Percentiles rank a stretch among this genome's conserved stretches.
These are phyloP conservation scores for Stachybotrys elegans DNA, from an alignment of 2,329 filamentous ascomycete species.

Conservation along the genomic window DNA sequence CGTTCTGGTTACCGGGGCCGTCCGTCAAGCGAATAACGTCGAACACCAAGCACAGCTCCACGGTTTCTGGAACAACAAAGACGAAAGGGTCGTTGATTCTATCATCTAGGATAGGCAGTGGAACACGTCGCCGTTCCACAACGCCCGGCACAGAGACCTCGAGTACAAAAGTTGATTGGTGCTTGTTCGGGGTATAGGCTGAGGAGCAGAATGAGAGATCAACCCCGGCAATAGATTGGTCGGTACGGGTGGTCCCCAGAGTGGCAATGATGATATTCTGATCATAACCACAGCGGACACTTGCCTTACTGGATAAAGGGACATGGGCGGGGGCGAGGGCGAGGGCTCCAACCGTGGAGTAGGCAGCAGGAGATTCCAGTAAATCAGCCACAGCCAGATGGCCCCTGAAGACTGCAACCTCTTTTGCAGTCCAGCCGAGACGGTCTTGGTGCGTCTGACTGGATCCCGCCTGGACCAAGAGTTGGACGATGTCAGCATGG, in stretches of 20 bases:
- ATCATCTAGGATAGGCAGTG: no score
- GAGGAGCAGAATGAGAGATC: constrained; percentile 68
- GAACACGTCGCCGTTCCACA: no score
- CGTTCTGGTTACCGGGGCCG: no score
- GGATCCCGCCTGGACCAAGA: constrained; percentile 74
- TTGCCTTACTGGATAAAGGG: constrained; percentile 56
- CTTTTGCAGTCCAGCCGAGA: constrained; percentile 90
- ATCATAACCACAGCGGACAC: no score
- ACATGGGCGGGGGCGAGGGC: background rate
- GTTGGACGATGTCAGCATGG: constrained; percentile 66
- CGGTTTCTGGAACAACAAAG: no score
- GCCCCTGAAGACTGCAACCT: constrained; percentile 86
- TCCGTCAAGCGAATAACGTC: no score
- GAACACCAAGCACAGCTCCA: no score
- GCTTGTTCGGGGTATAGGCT: no score
- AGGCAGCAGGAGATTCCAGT: constrained; percentile 49
- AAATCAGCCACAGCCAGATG: constrained; percentile 75
- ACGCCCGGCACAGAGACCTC: no score
- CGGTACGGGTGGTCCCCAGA: constrained; percentile 52
- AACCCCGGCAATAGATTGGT: constrained; percentile 40
- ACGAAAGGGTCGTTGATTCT: no score
- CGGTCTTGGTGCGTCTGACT: constrained; percentile 71
- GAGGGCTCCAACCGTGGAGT: constrained; percentile 18
- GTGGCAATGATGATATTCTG: no score
- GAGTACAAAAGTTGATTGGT: no score